A percentile compares a stretch with the other conserved stretches of the same genome.
These are phyloP conservation scores for Candida silvicultrix DNA, from an alignment of 805 yeast species.

Conservation along the genomic window DNA sequence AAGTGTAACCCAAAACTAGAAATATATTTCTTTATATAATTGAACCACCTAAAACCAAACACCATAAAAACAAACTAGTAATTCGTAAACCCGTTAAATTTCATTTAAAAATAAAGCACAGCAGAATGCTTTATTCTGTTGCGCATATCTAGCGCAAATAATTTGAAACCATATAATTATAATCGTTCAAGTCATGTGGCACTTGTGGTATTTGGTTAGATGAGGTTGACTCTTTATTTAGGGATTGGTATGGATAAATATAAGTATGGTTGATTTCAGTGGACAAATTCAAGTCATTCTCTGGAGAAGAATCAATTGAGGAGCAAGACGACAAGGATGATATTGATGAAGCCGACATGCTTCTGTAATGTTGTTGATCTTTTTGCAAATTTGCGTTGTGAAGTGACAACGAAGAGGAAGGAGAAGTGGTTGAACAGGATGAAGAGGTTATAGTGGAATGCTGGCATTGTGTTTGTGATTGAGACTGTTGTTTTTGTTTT, in stretches of 20 bases:
- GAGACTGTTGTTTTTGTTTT: not conserved
- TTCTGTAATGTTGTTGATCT: conserved; percentile 10
- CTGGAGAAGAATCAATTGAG: conserved; percentile 1
- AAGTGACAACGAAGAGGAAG: conserved; percentile 5
- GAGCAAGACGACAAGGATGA: conserved; percentile 8
- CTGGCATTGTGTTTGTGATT: not conserved
- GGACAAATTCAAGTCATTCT: not conserved
- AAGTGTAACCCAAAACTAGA: too few relatives aligned
- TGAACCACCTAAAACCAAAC: too few relatives aligned
- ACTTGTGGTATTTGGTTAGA: not conserved
- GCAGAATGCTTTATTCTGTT: too few relatives aligned
- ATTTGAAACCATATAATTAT: not conserved
- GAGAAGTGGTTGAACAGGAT: conserved; percentile 5
- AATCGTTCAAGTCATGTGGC: not conserved
- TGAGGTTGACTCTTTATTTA: not conserved
- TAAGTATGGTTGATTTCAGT: not conserved
- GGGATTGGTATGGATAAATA: not conserved
- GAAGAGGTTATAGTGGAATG: too few relatives aligned
- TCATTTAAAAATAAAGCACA: too few relatives aligned
- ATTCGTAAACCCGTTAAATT: too few relatives aligned
- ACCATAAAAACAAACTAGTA: too few relatives aligned
- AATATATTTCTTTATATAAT: too few relatives aligned
- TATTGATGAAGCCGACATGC: conserved; percentile 7
- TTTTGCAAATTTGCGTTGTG: not conserved
- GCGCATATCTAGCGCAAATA: too few relatives aligned